Base-by-base conservation (phyloP, 2,329 filamentous ascomycete genomes). In the Cytospora leucostoma region DNA sequence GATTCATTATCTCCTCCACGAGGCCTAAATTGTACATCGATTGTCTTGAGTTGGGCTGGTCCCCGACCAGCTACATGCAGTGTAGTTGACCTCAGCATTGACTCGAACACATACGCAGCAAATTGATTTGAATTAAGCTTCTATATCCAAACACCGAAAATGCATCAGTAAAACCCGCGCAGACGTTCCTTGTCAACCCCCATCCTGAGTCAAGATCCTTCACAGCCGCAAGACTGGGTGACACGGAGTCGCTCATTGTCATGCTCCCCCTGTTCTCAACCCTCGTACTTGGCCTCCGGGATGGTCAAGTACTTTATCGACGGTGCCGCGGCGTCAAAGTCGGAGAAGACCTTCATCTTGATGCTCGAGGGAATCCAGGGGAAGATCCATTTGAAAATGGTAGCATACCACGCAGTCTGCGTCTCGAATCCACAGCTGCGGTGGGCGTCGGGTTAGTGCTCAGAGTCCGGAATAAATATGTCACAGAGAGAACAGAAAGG, bases 301-400 rank as follows among this genome's bases (percentile, higher is more conserved):
- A 47, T 19, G n/a, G 44, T n/a, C 44, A 47, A 21, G 17, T 19
- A 47, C 10, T 17, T 21, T 19, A 59, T 12, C 15, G 13, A 51
- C 1, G 56, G 49, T 17, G 56, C 51, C 8, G 44, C 35, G 19
- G 34, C 35, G 34, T 60, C 49, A 13, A 60, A 60, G 49, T 47
- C n/a, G n/a, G 54, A 21, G 12, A 56, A 56, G 12, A 56, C 54
- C 38, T 19, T 44, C 54, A 56, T 56, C 54, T 56, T 56, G 21
- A 47, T 2, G 19, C 37, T 56, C 38, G 54, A 56, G 12, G 54
- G 54, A 21, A 56, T 56, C 37, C 40, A 44, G 33, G 54, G 38
- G 37, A 47, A 56, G 3, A 34, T 34, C 54, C 19, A 33, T 21
- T 56, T 44, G 3, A 40, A 32, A 7, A 56, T 1, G 12, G 11